Percentiles rank a stretch among this genome's conserved stretches.
phyloP scores from a whole-genome alignment of 106 monocot species.

The Iris macrosiphon region DNA sequence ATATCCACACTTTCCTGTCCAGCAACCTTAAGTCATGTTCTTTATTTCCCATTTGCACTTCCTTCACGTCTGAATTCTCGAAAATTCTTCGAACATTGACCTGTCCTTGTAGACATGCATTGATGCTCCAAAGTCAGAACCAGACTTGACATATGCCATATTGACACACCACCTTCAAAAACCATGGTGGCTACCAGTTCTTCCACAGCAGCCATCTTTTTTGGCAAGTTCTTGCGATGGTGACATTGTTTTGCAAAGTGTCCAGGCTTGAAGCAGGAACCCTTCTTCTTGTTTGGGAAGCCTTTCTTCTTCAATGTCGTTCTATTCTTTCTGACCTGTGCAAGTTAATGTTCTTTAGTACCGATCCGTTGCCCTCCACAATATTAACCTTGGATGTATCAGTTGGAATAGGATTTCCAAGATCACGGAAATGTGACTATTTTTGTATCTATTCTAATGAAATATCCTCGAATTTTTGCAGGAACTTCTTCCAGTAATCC shows the following conservation, averaged over 20 bases:
- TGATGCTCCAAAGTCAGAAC: neutral
- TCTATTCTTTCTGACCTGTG: neutral
- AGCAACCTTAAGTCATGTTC: neutral
- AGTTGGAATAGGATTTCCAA: neutral
- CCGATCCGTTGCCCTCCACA: neutral
- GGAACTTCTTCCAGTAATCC: neutral
- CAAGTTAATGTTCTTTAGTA: neutral
- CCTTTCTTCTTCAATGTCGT: neutral
- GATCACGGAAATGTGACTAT: neutral
- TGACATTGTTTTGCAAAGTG: neutral
- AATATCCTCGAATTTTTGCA: neutral
- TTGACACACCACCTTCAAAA: neutral
- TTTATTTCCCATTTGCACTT: neutral
- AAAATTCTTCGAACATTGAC: neutral
- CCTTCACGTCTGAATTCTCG: neutral
- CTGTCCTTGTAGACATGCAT: neutral
- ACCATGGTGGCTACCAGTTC: neutral
- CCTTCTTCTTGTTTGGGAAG: neutral
- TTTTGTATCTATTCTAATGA: neutral
- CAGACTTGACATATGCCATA: neutral
- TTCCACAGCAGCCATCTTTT: neutral
- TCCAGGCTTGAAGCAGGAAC: neutral
- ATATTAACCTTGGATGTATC: neutral
- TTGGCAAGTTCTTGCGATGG: neutral
- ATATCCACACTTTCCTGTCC: neutral